Evolutionary conservation across 2,329 filamentous ascomycete genomes (phyloP), one percentile per base, ranked within the genome.

Genomic region (Karstenula rhodostoma): DNA sequence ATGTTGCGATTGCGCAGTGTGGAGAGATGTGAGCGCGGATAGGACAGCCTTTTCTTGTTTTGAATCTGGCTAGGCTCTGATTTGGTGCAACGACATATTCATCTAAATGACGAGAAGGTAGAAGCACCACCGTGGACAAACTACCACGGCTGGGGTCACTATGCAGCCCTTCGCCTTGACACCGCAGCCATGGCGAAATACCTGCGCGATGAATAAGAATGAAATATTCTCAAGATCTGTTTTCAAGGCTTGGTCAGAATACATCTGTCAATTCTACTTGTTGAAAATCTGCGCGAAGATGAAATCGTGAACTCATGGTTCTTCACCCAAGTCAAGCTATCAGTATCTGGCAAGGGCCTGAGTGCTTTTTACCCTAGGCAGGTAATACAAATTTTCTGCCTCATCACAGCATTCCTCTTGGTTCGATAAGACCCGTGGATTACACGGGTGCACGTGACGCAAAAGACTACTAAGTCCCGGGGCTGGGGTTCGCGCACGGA

Each of bases 1-100:
- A 97, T 74, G 90, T 98, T 2, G 86, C 89, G 15, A 89, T 99
- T 72, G 84, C 88, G 10, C 89, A 96, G 81, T 97, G 94, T 73
- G 95, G 95, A 32, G 93, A 98, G 85, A 96, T 98, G 93, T 98
- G 65, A 74, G 50, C 32, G 23, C 55, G 44, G 42, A 51, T 50
- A 33, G 27, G 56, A 43, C 40, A 57, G 49, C 13, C 23, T 23
- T 57, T 29, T 15, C 27, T 57, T 37, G n/a, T 15, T 22, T n/a
- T 8, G 17, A 44, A 12, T 35, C 29, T 32, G 57, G 8, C 32
- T 35, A 35, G n/a, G 17, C 47, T 22, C 23, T 44, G 48, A 49
- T 51, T 53, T 48, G 58, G 59, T 57, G 56, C 46, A 52, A 59
- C 52, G 27, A 32, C 4, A 37, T 5, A 48, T 35, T 8, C 19